A percentile compares a stretch with the other conserved stretches of the same genome.
These are phyloP conservation scores for Microbotryum saponariae DNA, from an alignment of 1,284 basidiomycete species.

Conservation along the genomic window DNA sequence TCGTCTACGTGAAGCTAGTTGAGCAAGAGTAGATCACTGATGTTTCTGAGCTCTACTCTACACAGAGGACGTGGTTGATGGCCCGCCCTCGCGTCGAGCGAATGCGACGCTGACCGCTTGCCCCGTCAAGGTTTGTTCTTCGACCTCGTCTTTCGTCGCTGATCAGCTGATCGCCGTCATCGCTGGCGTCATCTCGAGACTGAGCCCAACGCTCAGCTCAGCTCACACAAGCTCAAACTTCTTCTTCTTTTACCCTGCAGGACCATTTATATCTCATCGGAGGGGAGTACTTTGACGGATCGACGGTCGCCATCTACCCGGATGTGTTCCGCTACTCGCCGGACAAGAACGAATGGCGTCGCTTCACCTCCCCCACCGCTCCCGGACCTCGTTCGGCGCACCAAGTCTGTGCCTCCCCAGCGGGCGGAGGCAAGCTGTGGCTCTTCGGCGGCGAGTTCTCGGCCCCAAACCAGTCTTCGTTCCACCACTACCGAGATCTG, in stretches of 20 bases:
- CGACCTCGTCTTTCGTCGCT: not conserved
- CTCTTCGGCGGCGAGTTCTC: constrained; percentile 59
- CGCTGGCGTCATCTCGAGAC: not conserved
- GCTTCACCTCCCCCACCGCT: constrained; percentile 69
- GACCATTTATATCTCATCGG: constrained; percentile 31
- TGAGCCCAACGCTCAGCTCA: no score
- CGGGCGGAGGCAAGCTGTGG: constrained; percentile 72
- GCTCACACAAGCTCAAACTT: no score
- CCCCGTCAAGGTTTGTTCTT: constrained; percentile 24
- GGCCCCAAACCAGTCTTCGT: constrained; percentile 72
- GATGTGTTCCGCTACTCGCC: constrained; percentile 74
- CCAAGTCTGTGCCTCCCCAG: constrained; percentile 62
- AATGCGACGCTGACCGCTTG: constrained; percentile 72
- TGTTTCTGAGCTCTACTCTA: not conserved
- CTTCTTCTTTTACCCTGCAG: no score
- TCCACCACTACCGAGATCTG: constrained; percentile 85
- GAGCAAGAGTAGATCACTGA: no score
- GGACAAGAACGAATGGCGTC: constrained; percentile 82
- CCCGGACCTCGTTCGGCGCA: constrained; percentile 80
- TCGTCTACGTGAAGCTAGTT: not conserved
- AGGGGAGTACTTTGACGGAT: constrained; percentile 75
- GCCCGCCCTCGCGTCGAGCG: constrained; percentile 68
- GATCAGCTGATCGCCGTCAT: constrained; percentile 6
- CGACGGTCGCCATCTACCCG: constrained; percentile 53
- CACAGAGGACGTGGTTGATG: constrained; percentile 61